Evolutionary conservation across 78 protist genomes (phyloP).

Genomic region (Dictyostelium capitatum): DNA sequence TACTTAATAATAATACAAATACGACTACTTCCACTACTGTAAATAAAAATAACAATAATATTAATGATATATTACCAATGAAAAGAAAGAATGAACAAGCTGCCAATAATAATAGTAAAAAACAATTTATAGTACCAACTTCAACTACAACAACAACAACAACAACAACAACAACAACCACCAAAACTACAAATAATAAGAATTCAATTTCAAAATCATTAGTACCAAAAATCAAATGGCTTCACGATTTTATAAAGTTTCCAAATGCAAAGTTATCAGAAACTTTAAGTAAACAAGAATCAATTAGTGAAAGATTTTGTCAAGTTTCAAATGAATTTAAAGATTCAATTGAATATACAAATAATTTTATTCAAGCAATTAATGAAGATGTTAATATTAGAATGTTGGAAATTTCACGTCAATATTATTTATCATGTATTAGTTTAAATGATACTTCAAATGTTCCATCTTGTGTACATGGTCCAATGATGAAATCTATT

Average conservation of each 20-base stretch:
- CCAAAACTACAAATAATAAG: not conserved
- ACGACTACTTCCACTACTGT: not conserved
- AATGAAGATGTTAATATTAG: constrained; percentile 66
- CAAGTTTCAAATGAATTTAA: not conserved
- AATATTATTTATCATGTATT: constrained; percentile 26
- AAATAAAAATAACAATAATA: not conserved
- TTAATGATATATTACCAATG: not conserved
- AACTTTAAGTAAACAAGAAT: not conserved
- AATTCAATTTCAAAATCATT: not conserved
- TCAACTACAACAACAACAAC: not conserved
- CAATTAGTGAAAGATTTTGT: constrained; percentile 21
- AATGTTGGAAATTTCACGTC: constrained; percentile 26
- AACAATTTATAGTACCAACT: constrained; percentile 2
- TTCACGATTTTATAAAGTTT: constrained; percentile 5
- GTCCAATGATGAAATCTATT: constrained; percentile 30
- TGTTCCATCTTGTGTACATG: constrained; percentile 40
- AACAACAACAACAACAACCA: not conserved
- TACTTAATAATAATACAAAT: not conserved
- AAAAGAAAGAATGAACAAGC: not conserved
- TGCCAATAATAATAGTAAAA: not conserved
- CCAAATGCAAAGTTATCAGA: constrained; percentile 32
- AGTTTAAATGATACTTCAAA: constrained; percentile 25
- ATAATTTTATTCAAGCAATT: constrained; percentile 11
- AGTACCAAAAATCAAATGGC: not conserved
- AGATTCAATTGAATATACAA: not conserved